Base-by-base conservation (phyloP, 495 filamentous ascomycete species). In the Melanomma pulvis-pyrius region DNA sequence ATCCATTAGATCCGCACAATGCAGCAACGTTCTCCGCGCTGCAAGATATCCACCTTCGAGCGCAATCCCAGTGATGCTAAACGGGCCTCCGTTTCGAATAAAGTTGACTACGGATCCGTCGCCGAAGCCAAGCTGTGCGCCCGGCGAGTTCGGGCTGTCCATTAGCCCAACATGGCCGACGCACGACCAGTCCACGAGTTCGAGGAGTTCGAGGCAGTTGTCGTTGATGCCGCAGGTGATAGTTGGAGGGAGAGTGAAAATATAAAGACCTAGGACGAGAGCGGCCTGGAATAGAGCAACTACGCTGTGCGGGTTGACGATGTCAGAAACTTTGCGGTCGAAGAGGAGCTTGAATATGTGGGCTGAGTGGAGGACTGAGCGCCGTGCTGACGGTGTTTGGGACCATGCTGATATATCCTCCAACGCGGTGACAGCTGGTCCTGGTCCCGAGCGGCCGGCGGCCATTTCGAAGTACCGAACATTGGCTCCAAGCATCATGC, bases 281-380 rank as follows among this genome's bases (percentile, higher is more conserved):
- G 79, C 82, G 0, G 82, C 79, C 4, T 79, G 79, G 73, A 84
- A 84, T 1, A 83, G 74, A 0, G 80, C 77, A 44, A 79, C 73
- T 2, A 79, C 75, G 0, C 79, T 80, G 57, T 84, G 81, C 46
- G 82, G 82, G 24, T 77, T 80, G 15, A 78, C 79, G 50, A 80
- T 77, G 53, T 84, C 81, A 4, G 79, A 81, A 1, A 81, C 77
- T 65, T 81, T 80, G 34, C 81, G 77, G 49, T 83, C 82, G 19
- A 75, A 78, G 74, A 83, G 80, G 13, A 77, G 69, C 70, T 80
- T 82, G 70, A 81, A 83, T 19, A 82, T 83, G 46, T 83, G 81
- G 0, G 81, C 81, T 3, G 82, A 81, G 50, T 84, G 82, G 3
- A 84, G 68, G 47, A 80, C 81, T 0, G 82, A 78, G 47, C 82